Evolutionary conservation across 2,329 filamentous ascomycete genomes (phyloP), one percentile per base, ranked within the genome.

Genomic region (Coniochaeta sp.): DNA sequence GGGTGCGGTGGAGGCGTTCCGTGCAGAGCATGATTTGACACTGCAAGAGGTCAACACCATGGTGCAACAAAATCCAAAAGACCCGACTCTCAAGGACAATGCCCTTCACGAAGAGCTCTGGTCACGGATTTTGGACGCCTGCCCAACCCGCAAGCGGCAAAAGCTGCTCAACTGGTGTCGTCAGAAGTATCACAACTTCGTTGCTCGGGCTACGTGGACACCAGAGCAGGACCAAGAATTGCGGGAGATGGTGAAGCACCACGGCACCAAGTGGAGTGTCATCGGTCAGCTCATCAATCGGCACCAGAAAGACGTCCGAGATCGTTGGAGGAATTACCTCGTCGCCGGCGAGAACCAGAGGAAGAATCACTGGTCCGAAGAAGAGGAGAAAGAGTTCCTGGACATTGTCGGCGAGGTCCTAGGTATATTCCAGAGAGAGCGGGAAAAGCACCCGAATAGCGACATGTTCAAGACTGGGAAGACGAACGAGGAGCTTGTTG

Each of bases 291-390:
- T 83, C 24, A 80, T 90, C 63, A 86, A 86, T 62, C 85, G 89
- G 6, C 81, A 85, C 42, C 78, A 82, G 0, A 82, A 85, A 62
- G 88, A 91, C 68, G 79, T 87, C 58, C 82, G 88, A 57, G 88
- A 91, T 69, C 84, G 89, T 3, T 90, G 87, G 77, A 80, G 86
- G 42, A 89, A 90, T 66, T 86, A 88, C 66, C 73, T 89, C 24
- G 74, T 86, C 54, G 86, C 83, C 59, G 81, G 81, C 22, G 76
- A 81, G 6, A 79, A 77, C 0, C 75, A 77, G 60, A 78, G 77
- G 34, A 80, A 76, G 47, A 80, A 82, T 36, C 71, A 74, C 1
- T 92, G 89, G 89, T 77, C 75, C 1, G 72, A 80, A 19, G 76
- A 80, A 0, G 89, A 92, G 66, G 85, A 89, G 66, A 71, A 74